Evolutionary conservation across 179 eudicot genomes (phyloP), one percentile per base, ranked within the genome.

Genomic region (Patellifolia procumbens): DNA sequence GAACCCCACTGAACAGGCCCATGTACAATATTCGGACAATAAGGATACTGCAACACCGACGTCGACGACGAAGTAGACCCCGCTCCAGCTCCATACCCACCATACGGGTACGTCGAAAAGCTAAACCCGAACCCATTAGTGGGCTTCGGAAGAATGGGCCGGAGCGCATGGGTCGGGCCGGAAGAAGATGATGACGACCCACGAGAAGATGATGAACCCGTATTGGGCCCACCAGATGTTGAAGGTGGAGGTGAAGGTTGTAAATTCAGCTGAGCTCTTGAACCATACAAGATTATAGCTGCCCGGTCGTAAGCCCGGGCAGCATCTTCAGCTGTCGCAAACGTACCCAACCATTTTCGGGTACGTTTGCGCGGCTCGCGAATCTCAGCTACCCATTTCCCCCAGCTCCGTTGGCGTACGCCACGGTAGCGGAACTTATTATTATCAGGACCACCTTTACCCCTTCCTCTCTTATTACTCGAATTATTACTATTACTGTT

Each of bases 371-470:
- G 81, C 0, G 98, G 98, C 83, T 94, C 98, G 0, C 98, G 91
- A 85, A 94, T 94, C 88, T 94, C 98, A 1, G 97, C 98, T 0
- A 94, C 98, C 98, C 98, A 94, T 43, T 94, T 94, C 3, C 98
- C 98, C 98, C 98, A 92, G 83, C 97, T 92, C 1, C 98, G 91
- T 58, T 94, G 98, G 1, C 98, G 80, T 15, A 94, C 98, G 0
- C 98, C 98, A 7, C 98, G 75, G 80, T 90, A 94, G 32, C 88
- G 88, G 81, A 90, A 91, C 82, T 90, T 91, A 55, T 39, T 74
- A 80, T 91, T 93, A 64, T 93, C 98, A 0, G 98, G 97, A 0
- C 98, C 97, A 1, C 98, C 98, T 74, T 90, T 91, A 26, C 93
- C 91, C 0, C 88, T 82, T 6, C 85, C 86, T 15, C 85, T 43